phyloP scores from a whole-genome alignment of 257 asterid genomes.

The Solanum bulbocastanum region DNA sequence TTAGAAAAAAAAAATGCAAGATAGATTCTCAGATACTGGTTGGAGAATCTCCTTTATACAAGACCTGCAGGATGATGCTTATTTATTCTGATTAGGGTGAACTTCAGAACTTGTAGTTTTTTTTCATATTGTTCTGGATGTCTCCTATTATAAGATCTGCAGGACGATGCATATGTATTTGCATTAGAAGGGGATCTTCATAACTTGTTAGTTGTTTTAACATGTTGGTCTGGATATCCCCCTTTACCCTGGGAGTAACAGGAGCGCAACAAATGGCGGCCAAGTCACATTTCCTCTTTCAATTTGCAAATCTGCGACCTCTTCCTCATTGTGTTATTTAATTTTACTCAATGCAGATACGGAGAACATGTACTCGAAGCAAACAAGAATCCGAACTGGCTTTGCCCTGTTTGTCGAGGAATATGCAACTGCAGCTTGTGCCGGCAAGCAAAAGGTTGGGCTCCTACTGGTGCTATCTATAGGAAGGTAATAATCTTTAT shows the following conservation, averaged over 20 bases:
- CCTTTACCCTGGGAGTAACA: background rate
- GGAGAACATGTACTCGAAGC: conserved; percentile 96
- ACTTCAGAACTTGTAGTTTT: background rate
- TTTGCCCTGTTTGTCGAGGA: conserved; percentile 89
- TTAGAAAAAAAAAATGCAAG: background rate
- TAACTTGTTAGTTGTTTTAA: background rate
- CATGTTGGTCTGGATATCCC: background rate
- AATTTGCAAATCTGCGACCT: background rate
- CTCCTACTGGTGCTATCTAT: conserved; percentile 79
- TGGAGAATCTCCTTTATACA: background rate
- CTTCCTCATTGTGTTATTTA: background rate
- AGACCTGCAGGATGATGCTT: background rate
- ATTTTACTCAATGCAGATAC: conserved; percentile 33
- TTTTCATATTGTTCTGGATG: background rate
- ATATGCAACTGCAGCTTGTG: conserved; percentile 98
- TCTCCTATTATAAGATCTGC: background rate
- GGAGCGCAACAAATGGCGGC: background rate
- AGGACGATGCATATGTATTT: background rate
- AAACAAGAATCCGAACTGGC: conserved; percentile 72
- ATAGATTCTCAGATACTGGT: background rate
- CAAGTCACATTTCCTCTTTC: background rate
- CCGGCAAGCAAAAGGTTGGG: conserved; percentile 95
- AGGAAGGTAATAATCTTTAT: conserved; percentile 42
- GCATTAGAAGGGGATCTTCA: background rate
- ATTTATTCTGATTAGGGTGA: background rate